Percentiles rank a stretch among this genome's conserved stretches.
phyloP scores from a whole-genome alignment of 257 asterid species.

The Petrea volubilis region DNA sequence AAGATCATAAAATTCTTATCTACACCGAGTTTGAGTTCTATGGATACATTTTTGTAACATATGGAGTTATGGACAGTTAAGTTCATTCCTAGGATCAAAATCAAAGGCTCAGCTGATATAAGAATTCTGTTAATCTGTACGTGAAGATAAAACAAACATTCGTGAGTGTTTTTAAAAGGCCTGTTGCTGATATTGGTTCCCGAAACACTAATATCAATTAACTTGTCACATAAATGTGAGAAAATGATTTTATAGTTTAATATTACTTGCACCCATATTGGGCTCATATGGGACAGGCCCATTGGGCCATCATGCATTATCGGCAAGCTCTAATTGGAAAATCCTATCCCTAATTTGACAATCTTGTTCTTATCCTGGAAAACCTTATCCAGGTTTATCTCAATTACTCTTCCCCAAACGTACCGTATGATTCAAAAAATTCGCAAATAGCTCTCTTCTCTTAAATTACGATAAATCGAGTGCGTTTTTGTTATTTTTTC shows the following conservation, averaged over 20 bases:
- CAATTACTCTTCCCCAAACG: neutral
- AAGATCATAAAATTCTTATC: too few relatives aligned
- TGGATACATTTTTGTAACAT: too few relatives aligned
- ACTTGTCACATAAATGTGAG: neutral
- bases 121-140: too few relatives aligned
- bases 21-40: too few relatives aligned
- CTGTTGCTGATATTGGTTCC: too few relatives aligned
- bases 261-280: too few relatives aligned
- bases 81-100: too few relatives aligned
- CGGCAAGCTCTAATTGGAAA: neutral
- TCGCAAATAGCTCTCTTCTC: neutral
- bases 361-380: slow-evolving; percentile 2
- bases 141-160: too few relatives aligned
- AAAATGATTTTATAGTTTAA: neutral
- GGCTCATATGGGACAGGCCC: neutral
- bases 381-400: slow-evolving; percentile 23
- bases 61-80: too few relatives aligned
- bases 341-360: slow-evolving; percentile 2
- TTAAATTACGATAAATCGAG: neutral
- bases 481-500: neutral
- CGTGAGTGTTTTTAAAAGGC: too few relatives aligned
- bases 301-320: neutral
- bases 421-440: slow-evolving; percentile 20
- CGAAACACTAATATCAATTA: too few relatives aligned
- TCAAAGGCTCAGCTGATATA: too few relatives aligned